phyloP scores from a whole-genome alignment of 371 early-diverging fungal species.

The Globomyces sp. region DNA sequence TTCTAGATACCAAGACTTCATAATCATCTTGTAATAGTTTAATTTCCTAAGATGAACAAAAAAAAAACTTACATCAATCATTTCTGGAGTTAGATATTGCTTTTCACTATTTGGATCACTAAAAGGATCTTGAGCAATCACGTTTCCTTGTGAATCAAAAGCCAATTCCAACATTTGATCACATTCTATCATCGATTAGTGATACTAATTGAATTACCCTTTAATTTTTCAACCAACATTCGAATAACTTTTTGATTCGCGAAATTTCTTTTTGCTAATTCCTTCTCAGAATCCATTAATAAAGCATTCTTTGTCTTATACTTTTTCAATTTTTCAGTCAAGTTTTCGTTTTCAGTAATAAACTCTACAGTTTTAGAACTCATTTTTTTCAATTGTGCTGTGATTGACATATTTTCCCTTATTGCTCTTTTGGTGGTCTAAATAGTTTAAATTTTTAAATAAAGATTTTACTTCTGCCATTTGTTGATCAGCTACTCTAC shows the following conservation, averaged over 20 bases:
- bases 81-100: conserved; percentile 18
- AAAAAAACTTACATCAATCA: conserved; percentile 12
- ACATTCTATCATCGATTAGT: conserved; percentile 34
- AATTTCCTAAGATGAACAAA: conserved; percentile 19
- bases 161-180: conserved; percentile 55
- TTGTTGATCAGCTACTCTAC: conserved; percentile 56
- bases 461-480: conserved; percentile 48
- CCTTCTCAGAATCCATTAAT: conserved; percentile 45
- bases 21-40: conserved; percentile 23
- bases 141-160: conserved; percentile 30
- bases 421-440: conserved; percentile 59
- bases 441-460: neutral
- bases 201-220: conserved; percentile 25
- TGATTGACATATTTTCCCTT: conserved; percentile 55
- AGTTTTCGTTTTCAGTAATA: conserved; percentile 47
- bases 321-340: conserved; percentile 36
- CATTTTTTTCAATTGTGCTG: conserved; percentile 56
- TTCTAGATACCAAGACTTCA: conserved; percentile 15
- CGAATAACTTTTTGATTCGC: conserved; percentile 52
- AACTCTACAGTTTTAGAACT: conserved; percentile 44
- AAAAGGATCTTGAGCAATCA: conserved; percentile 2
- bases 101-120: neutral
- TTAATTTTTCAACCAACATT: conserved; percentile 50
- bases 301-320: conserved; percentile 42
- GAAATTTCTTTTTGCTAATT: conserved; percentile 51